Evolutionary conservation across 2,329 filamentous ascomycete species (phyloP), one percentile per base, ranked within the genome.

Genomic region (Arthrobotrys sphaeroides): DNA sequence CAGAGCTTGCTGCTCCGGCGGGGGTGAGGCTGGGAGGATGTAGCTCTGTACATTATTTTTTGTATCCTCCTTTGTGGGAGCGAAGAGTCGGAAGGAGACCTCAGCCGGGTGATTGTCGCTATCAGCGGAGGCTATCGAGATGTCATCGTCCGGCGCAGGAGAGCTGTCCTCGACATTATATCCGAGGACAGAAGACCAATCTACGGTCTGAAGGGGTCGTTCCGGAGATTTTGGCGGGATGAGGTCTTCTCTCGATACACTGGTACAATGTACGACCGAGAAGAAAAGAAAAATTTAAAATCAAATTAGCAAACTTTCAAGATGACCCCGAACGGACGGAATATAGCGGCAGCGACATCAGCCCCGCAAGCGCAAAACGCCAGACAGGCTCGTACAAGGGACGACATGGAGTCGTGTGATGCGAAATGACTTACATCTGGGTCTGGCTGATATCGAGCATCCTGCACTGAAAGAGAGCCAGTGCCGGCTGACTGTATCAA

Each of bases 171-270:
- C 24, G 49, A 75, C 38, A 24, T n/a, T 64, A 43, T 75, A 75
- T 42, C 72, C 72, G 40, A 75, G 59, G 49, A 75, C 26, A 5
- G 72, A 57, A 40, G 72, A 69, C 72, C 72, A 75, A 64, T 75
- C 72, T 22, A 75, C 59, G 12, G 40, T 12, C 24, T 57, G 62
- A 16, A n/a, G 12, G n/a, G 57, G 47, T n/a, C 28, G 47, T n/a
- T 64, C 47, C 57, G 64, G 72, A 13, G 72, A 75, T 24, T 49
- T 28, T 10, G 64, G 57, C 20, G 64, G 72, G 22, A 64, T 45
- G 38, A 75, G 49, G 33, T 45, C 72, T 31, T 69, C 57, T 43
- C 72, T 57, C 20, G 72, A 69, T 65, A 75, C 64, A n/a, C 67
- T 72, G 47, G n/a, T 33, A 38, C 36, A 49, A 16, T 13, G 36